These are phyloP conservation scores for Curvularia sp. DNA, from an alignment of 2,329 filamentous ascomycete species.

Conservation along the genomic window DNA sequence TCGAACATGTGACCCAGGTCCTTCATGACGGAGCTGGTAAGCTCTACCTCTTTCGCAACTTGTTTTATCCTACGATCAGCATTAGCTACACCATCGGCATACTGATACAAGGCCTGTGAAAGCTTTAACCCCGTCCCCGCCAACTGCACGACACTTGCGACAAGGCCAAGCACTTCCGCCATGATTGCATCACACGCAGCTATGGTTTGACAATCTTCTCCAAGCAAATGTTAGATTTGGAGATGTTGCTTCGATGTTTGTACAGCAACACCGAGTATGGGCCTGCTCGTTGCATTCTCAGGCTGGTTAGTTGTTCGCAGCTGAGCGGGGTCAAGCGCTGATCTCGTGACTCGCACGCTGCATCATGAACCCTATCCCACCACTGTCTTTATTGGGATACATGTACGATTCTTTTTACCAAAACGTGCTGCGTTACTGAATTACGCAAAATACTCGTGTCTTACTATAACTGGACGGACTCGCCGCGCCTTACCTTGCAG, in stretches of 20 bases:
- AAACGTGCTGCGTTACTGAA: not conserved
- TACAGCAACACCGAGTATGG: not conserved
- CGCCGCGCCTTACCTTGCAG: not conserved
- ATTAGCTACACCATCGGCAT: constrained; percentile 41
- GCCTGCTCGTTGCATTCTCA: not conserved
- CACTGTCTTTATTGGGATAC: not conserved
- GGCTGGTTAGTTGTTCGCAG: not conserved
- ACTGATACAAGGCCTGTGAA: constrained; percentile 41
- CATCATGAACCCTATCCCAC: not conserved
- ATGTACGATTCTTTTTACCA: not conserved
- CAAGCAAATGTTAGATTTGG: not conserved
- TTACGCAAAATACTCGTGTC: not conserved
- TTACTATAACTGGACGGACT: not conserved
- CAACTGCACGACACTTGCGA: constrained; percentile 43
- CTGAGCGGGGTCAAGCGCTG: constrained; percentile 7
- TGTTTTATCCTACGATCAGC: constrained; percentile 40
- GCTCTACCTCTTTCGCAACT: constrained; percentile 39
- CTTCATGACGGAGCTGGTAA: constrained; percentile 40
- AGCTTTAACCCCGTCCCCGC: constrained; percentile 42
- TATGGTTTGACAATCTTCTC: not conserved
- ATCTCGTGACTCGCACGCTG: constrained; percentile 1
- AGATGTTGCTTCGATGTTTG: not conserved
- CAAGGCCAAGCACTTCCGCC: constrained; percentile 37
- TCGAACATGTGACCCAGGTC: constrained; percentile 41
- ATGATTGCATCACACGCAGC: constrained; percentile 17